phyloP scores from a whole-genome alignment of 2,329 filamentous ascomycete genomes.

The Aspergillus amoenus region DNA sequence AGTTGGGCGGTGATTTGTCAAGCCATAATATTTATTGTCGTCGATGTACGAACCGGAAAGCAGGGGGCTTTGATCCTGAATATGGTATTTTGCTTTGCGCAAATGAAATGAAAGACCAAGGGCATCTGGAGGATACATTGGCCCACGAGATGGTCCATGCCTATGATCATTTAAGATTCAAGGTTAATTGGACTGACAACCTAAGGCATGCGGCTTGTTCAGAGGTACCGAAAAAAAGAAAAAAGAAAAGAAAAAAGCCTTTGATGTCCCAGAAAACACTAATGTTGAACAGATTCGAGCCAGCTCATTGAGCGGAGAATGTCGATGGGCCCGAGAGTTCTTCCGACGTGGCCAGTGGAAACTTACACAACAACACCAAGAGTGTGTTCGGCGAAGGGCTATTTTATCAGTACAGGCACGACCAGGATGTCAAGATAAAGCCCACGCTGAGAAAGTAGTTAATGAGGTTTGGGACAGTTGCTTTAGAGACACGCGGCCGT shows the following conservation, averaged over 20 bases:
- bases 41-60: constrained; percentile 70
- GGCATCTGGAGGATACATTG: constrained; percentile 88
- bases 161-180: constrained; percentile 89
- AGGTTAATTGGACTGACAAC: constrained; percentile 78
- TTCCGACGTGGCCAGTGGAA: constrained; percentile 83
- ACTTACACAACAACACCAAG: constrained; percentile 87
- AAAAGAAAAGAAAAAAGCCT: constrained; percentile 17
- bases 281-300: constrained; percentile 70
- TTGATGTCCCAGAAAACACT: background rate
- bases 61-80: constrained; percentile 80
- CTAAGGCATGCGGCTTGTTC: constrained; percentile 90
- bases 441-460: constrained; percentile 81
- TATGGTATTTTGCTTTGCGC: constrained; percentile 91
- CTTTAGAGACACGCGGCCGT: constrained; percentile 89
- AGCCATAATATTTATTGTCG: constrained; percentile 75
- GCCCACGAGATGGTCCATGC: constrained; percentile 98
- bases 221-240: constrained; percentile 59
- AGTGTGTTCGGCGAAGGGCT: constrained; percentile 82
- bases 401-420: constrained; percentile 75
- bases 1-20: constrained; percentile 75
- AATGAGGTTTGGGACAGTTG: constrained; percentile 99
- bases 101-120: constrained; percentile 78
- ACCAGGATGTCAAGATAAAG: constrained; percentile 78
- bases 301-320: constrained; percentile 89
- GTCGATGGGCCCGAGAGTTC: constrained; percentile 83